Evolutionary conservation across 306 rosid genomes (phyloP).

Genomic region (Glycyrrhiza uralensis): DNA sequence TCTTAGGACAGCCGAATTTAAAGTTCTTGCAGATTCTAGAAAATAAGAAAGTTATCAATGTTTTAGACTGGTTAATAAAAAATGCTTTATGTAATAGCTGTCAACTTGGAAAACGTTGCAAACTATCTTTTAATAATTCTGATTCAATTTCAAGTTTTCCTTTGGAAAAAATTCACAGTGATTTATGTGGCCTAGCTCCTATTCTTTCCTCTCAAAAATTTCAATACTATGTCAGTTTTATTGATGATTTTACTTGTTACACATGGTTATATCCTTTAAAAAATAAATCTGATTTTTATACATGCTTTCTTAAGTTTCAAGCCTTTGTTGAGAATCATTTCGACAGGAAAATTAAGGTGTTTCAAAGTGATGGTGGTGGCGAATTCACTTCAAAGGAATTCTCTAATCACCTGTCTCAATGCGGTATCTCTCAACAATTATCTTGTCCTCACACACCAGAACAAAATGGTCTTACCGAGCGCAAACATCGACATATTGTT

Average conservation of each 20-base stretch:
- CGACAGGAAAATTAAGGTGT: background rate
- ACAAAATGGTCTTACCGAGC: too few relatives aligned
- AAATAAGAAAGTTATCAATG: background rate
- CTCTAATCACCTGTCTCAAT: too few relatives aligned
- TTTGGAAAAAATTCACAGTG: too few relatives aligned
- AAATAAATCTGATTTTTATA: background rate
- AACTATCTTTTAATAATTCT: background rate
- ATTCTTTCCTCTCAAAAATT: background rate
- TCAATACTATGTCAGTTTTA: background rate
- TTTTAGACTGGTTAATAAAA: background rate
- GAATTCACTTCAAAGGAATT: too few relatives aligned
- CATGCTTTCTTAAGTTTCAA: background rate
- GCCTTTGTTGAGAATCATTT: background rate
- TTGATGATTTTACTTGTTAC: background rate
- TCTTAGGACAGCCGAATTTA: background rate
- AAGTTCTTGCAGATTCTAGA: background rate
- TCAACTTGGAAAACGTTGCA: background rate
- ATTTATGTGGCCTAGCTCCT: background rate
- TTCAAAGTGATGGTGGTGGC: background rate
- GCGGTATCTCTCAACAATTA: too few relatives aligned
- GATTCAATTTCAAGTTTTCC: background rate
- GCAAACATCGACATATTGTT: too few relatives aligned
- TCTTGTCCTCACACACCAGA: too few relatives aligned
- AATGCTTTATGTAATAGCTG: background rate
- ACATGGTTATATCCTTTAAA: background rate